These are phyloP conservation scores for Alternaria burnsii DNA, from an alignment of 2,329 filamentous ascomycete species.

Conservation along the genomic window DNA sequence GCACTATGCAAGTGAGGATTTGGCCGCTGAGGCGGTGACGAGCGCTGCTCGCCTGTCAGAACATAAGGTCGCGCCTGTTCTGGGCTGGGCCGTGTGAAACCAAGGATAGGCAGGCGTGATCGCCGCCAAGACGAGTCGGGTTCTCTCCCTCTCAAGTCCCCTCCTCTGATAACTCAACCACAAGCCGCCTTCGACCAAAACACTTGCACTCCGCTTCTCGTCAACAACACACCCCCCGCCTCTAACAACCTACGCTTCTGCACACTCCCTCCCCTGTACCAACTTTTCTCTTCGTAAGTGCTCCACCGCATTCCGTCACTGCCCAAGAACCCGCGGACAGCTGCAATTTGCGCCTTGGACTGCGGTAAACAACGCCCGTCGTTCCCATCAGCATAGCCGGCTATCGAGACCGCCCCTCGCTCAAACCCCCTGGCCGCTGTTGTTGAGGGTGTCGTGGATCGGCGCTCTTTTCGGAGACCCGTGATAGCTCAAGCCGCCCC, in stretches of 20 bases:
- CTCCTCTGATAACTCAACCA: slow-evolving; percentile 38
- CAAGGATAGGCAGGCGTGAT: slow-evolving; percentile 38
- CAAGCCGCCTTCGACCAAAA: slow-evolving; percentile 32
- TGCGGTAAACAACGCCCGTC: slow-evolving; percentile 29
- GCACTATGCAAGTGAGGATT: slow-evolving; percentile 1
- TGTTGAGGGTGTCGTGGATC: slow-evolving; percentile 18
- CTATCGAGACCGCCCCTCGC: slow-evolving; percentile 18
- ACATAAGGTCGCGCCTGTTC: slow-evolving; percentile 30
- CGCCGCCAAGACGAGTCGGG: slow-evolving; percentile 33
- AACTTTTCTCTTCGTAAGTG: slow-evolving; percentile 42
- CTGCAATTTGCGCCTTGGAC: slow-evolving; percentile 40
- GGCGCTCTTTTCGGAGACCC: slow-evolving; percentile 22
- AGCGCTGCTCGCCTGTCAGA: slow-evolving; percentile 20
- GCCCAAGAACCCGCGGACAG: slow-evolving; percentile 32
- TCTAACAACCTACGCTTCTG: slow-evolving; percentile 21
- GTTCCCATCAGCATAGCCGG: slow-evolving; percentile 29
- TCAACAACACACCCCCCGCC: slow-evolving; percentile 24
- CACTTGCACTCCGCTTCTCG: slow-evolving; percentile 29
- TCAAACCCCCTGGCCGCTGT: slow-evolving; percentile 15
- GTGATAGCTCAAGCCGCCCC: slow-evolving; percentile 35
- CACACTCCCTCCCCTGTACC: slow-evolving; percentile 19
- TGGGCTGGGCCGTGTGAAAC: slow-evolving; percentile 40
- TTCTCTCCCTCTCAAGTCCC: slow-evolving; percentile 35
- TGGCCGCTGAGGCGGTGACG: slow-evolving; percentile 23
- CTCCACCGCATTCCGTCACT: slow-evolving; percentile 38